These are phyloP conservation scores for Erucastrum elatum DNA, from an alignment of 345 rosid species.

Conservation along the genomic window DNA sequence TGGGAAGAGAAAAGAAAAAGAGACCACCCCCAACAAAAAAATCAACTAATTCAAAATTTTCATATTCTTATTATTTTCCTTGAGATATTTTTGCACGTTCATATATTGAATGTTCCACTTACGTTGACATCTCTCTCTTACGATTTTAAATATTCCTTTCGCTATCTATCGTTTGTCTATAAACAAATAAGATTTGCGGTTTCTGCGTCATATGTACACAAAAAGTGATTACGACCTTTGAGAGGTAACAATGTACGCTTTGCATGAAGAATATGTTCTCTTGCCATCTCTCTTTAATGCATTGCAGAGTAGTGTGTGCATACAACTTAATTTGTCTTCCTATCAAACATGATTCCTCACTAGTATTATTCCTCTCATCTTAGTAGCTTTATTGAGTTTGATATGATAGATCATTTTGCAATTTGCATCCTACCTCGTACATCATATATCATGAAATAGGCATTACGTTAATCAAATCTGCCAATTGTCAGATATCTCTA, in stretches of 20 bases:
- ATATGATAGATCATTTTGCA: neutral
- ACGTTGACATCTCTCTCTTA: constrained; percentile 28
- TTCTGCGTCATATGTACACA: constrained; percentile 31
- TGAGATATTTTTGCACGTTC: constrained; percentile 26
- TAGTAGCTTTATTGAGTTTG: neutral
- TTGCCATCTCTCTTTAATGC: constrained; percentile 5
- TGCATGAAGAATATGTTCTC: constrained; percentile 31
- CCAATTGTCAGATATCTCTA: neutral
- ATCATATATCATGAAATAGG: constrained; percentile 4
- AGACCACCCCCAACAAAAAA: constrained; percentile 5
- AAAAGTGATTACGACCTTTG: constrained; percentile 33
- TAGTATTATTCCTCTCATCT: constrained; percentile 17
- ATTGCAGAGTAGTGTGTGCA: neutral
- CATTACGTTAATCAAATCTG: neutral
- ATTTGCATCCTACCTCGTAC: constrained; percentile 19
- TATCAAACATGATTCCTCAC: constrained; percentile 32
- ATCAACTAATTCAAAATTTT: neutral
- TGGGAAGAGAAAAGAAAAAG: constrained; percentile 18
- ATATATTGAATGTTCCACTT: constrained; percentile 22
- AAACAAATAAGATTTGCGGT: constrained; percentile 25
- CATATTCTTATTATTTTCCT: neutral
- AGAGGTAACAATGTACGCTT: constrained; percentile 1
- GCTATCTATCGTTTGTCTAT: constrained; percentile 33
- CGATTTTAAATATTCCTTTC: constrained; percentile 9
- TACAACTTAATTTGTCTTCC: constrained; percentile 30